Percentiles rank a stretch among this genome's conserved stretches.
These are phyloP conservation scores for Gossypium turneri DNA, from an alignment of 345 rosid species.

Conservation along the genomic window DNA sequence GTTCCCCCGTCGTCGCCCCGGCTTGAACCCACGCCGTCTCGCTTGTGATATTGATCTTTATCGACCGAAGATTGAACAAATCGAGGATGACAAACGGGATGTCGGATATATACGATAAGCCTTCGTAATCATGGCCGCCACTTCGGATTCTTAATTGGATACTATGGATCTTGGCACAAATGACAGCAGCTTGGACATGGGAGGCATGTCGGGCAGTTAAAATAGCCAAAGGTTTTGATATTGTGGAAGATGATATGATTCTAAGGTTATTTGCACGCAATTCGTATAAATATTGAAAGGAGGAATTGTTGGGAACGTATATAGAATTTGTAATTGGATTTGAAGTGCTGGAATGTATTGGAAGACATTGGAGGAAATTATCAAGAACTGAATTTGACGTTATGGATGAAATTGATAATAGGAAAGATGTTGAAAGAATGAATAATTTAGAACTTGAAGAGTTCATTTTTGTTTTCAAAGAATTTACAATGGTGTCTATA, in stretches of 20 bases:
- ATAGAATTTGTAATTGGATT: conserved; percentile 13
- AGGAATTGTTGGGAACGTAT: conserved; percentile 33
- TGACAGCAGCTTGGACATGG: conserved; percentile 34
- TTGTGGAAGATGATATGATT: conserved; percentile 40
- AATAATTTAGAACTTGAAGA: background rate
- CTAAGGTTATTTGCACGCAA: conserved; percentile 44
- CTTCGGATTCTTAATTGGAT: conserved; percentile 55
- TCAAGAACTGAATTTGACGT: conserved; percentile 14
- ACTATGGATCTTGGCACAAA: conserved; percentile 37
- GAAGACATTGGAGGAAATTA: conserved; percentile 40
- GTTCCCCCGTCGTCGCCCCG: conserved; percentile 67
- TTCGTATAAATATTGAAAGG: conserved; percentile 42
- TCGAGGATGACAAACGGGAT: conserved; percentile 62
- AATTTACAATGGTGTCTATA: background rate
- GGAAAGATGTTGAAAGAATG: background rate
- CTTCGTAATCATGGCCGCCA: conserved; percentile 86
- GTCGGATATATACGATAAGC: conserved; percentile 20
- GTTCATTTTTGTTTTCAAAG: background rate
- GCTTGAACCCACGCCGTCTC: conserved; percentile 62
- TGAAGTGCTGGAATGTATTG: conserved; percentile 26
- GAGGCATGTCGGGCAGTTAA: background rate
- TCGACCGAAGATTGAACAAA: conserved; percentile 42
- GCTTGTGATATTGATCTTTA: conserved; percentile 35
- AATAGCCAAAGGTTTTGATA: background rate
- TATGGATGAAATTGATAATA: background rate